These are phyloP conservation scores for Barnettozyma vustinii DNA, from an alignment of 805 yeast genomes.

Conservation along the genomic window DNA sequence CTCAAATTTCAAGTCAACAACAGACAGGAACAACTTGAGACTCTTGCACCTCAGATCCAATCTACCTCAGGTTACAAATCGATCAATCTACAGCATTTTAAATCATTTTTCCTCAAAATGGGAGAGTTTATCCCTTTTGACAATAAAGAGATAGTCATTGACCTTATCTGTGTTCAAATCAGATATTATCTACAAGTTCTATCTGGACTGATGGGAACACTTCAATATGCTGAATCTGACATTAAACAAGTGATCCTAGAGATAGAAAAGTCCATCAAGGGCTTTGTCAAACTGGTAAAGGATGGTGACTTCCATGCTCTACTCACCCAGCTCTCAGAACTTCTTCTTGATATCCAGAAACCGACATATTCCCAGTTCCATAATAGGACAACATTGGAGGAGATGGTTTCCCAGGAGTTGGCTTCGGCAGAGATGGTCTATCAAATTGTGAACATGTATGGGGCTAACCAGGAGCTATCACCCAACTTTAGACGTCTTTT, in stretches of 20 bases:
- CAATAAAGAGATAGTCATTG: not conserved
- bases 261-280: not conserved
- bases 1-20: not conserved
- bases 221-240: not conserved
- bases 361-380: not conserved
- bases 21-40: not conserved
- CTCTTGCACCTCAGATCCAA: not conserved
- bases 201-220: not conserved
- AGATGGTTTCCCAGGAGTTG: not conserved
- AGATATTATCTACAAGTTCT: not conserved
- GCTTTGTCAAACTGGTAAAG: not conserved
- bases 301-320: slow-evolving; percentile 1
- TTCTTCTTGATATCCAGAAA: not conserved
- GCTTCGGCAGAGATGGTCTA: not conserved
- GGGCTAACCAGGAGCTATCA: not conserved
- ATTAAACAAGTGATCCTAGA: not conserved
- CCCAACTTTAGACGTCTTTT: not conserved
- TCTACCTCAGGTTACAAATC: not conserved
- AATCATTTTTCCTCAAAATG: not conserved
- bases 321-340: not conserved
- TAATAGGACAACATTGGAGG: slow-evolving; percentile 1
- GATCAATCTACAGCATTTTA: slow-evolving; percentile 1
- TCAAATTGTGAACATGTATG: not conserved
- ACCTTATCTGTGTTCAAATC: not conserved
- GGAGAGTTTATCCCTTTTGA: not conserved